phyloP scores from a whole-genome alignment of 805 yeast genomes.

The Jamesozyma jinghongensis region DNA sequence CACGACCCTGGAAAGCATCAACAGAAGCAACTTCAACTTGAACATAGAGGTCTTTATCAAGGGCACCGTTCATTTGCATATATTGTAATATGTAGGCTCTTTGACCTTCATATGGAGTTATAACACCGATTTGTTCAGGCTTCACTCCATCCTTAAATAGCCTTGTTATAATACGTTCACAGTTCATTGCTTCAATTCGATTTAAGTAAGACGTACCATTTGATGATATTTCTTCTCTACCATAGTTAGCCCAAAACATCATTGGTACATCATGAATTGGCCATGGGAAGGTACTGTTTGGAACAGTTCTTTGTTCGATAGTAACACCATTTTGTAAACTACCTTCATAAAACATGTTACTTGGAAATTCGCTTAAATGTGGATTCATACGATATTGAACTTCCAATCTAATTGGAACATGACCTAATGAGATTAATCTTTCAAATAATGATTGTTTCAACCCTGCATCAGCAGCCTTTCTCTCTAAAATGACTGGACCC shows the following conservation, averaged over 20 bases:
- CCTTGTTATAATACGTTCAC: slow-evolving; percentile 66
- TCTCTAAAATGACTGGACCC: slow-evolving; percentile 82
- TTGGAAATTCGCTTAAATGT: slow-evolving; percentile 72
- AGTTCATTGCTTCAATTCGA: slow-evolving; percentile 82
- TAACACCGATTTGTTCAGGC: slow-evolving; percentile 80
- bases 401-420: slow-evolving; percentile 74
- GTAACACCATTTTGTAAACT: slow-evolving; percentile 87
- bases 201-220: slow-evolving; percentile 77
- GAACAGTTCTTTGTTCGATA: slow-evolving; percentile 52
- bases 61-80: slow-evolving; percentile 61
- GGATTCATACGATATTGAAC: slow-evolving; percentile 97
- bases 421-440: slow-evolving; percentile 72
- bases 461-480: slow-evolving; percentile 79
- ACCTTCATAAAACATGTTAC: slow-evolving; percentile 90
- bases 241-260: slow-evolving; percentile 92
- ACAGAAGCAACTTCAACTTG: slow-evolving; percentile 88
- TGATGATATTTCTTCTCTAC: slow-evolving; percentile 79
- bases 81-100: slow-evolving; percentile 71
- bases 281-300: slow-evolving; percentile 74
- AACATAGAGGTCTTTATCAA: slow-evolving; percentile 54
- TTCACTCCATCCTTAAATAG: slow-evolving; percentile 68
- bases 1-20: slow-evolving; percentile 98
- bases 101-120: slow-evolving; percentile 94
- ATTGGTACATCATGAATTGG: slow-evolving; percentile 76
- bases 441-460: slow-evolving; percentile 81